A percentile compares a stretch with the other conserved stretches of the same genome.
Evolutionary conservation across 1,284 basidiomycete species (phyloP).

Genomic region (Abortiporus biennis): DNA sequence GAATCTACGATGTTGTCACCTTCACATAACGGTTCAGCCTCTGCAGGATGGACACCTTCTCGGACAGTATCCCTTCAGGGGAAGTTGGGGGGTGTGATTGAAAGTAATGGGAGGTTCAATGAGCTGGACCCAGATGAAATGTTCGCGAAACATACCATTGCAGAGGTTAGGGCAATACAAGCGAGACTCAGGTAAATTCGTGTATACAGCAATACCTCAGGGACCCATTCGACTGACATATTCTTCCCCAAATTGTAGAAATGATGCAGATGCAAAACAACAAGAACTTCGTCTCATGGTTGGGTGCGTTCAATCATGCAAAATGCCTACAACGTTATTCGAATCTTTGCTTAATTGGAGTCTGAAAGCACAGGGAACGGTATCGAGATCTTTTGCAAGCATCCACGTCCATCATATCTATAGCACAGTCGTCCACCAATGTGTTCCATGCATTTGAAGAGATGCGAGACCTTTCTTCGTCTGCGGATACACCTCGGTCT

Average conservation of each 20-base stretch:
- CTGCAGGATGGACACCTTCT: conserved; percentile 7
- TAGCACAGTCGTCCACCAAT: conserved; percentile 58
- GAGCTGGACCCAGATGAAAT: conserved; percentile 73
- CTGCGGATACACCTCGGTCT: conserved; percentile 36
- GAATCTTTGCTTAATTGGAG: too few species aligned
- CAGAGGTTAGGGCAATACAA: conserved; percentile 72
- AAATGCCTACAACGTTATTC: too few species aligned
- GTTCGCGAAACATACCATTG: conserved; percentile 67
- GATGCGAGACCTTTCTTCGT: conserved; percentile 45
- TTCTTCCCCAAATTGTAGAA: too few species aligned
- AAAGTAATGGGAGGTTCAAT: conserved; percentile 13
- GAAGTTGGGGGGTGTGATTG: conserved; percentile 11
- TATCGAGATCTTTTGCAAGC: conserved; percentile 92
- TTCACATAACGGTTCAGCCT: neutral
- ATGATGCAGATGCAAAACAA: conserved; percentile 87
- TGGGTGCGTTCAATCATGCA: too few species aligned
- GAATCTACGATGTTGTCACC: conserved; percentile 12
- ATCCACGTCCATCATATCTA: conserved; percentile 80
- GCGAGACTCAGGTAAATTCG: conserved; percentile 63
- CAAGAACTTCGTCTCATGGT: conserved; percentile 93
- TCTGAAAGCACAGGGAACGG: conserved; percentile 83
- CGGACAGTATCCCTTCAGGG: conserved; percentile 18
- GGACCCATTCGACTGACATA: too few species aligned
- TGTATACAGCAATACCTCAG: conserved; percentile 1
- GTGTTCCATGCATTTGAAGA: conserved; percentile 58